These are phyloP conservation scores for Russula sp. DNA, from an alignment of 768 basidiomycete species.

Conservation along the genomic window DNA sequence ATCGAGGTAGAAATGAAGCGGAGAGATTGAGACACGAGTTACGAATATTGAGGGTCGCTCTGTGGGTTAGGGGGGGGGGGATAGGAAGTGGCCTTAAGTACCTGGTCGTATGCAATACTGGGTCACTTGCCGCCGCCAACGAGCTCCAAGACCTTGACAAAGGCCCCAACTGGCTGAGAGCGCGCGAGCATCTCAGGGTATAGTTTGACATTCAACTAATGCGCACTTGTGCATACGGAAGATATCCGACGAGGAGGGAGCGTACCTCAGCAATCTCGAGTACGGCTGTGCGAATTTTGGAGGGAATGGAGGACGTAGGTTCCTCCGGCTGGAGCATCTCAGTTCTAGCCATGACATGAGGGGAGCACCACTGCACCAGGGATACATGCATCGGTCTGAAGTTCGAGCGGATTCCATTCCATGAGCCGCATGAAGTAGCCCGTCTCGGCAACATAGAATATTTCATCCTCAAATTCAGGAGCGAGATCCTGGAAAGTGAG, in stretches of 20 bases:
- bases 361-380: neutral
- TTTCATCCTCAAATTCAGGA: slow-evolving; percentile 69
- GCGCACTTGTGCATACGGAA: slow-evolving; percentile 27
- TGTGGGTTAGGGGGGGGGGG: neutral
- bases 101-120: slow-evolving; percentile 65
- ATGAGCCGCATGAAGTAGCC: slow-evolving; percentile 82
- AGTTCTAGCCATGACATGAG: neutral
- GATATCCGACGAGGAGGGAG: neutral
- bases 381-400: slow-evolving; percentile 60
- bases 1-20: slow-evolving; percentile 40
- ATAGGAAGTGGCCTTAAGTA: slow-evolving; percentile 27
- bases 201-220: too few relatives aligned
- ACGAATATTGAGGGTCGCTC: neutral
- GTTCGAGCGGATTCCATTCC: slow-evolving; percentile 65
- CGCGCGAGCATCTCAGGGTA: slow-evolving; percentile 49
- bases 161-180: slow-evolving; percentile 55
- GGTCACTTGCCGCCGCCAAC: slow-evolving; percentile 45
- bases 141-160: slow-evolving; percentile 67
- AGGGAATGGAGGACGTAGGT: slow-evolving; percentile 57
- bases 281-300: slow-evolving; percentile 47
- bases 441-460: slow-evolving; percentile 67
- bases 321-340: slow-evolving; percentile 60
- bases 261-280: slow-evolving; percentile 86
- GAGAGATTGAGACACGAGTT: slow-evolving; percentile 88
- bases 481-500: slow-evolving; percentile 50